phyloP scores from a whole-genome alignment of 2,329 filamentous ascomycete genomes.

The Alternaria sp. region DNA sequence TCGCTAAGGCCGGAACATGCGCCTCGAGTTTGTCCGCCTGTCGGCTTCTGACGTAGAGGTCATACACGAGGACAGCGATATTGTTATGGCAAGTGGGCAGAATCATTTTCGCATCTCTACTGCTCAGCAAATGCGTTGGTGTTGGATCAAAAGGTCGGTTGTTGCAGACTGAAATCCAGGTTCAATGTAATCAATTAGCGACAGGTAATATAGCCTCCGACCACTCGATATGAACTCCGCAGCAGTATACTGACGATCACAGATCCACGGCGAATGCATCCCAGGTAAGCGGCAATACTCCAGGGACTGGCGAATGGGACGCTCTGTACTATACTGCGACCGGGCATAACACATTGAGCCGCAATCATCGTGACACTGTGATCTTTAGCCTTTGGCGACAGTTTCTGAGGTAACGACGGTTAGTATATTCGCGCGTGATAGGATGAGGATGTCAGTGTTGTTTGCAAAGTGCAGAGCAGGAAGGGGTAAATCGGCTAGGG shows the following conservation, averaged over 20 bases:
- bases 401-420: not conserved
- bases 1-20: slow-evolving; percentile 15
- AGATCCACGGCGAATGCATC: slow-evolving; percentile 9
- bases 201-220: slow-evolving; percentile 39
- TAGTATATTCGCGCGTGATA: not conserved
- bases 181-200: slow-evolving; percentile 42
- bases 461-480: not conserved
- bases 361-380: slow-evolving; percentile 20
- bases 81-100: not conserved
- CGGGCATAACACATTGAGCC: slow-evolving; percentile 32
- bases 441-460: not conserved
- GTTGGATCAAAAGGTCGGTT: slow-evolving; percentile 5
- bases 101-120: not conserved
- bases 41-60: slow-evolving; percentile 1
- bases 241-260: slow-evolving; percentile 11
- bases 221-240: slow-evolving; percentile 24
- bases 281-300: slow-evolving; percentile 22
- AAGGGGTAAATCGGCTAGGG: not conserved
- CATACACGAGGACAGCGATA: not conserved
- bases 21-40: slow-evolving; percentile 10
- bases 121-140: not conserved
- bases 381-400: not conserved
- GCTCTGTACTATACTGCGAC: slow-evolving; percentile 16
- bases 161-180: slow-evolving; percentile 20
- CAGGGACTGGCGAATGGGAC: slow-evolving; percentile 22